phyloP scores from a whole-genome alignment of 495 filamentous ascomycete genomes.

The Hypoxylon fuscum region DNA sequence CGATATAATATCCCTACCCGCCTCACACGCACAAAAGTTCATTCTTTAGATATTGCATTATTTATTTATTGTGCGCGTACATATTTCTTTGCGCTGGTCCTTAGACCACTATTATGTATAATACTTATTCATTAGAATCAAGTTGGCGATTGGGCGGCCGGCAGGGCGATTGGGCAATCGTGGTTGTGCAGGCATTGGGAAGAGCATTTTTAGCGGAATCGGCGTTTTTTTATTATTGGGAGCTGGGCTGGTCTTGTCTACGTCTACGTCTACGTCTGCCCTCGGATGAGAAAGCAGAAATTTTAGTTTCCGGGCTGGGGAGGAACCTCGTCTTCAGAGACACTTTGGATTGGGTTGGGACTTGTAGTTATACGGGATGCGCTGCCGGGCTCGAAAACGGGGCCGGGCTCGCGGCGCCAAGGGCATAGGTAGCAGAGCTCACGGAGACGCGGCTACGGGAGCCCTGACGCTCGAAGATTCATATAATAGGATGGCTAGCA shows the following conservation, averaged over 20 bases:
- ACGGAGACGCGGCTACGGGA: constrained; percentile 21
- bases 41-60: constrained; percentile 20
- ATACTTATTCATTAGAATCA: constrained; percentile 37
- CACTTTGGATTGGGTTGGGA: constrained; percentile 31
- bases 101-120: constrained; percentile 42
- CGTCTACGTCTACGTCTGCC: constrained; percentile 9
- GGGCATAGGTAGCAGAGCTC: constrained; percentile 5
- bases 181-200: constrained; percentile 29
- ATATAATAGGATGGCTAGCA: constrained; percentile 38
- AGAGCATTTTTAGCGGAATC: constrained; percentile 26
- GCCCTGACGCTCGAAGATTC: constrained; percentile 16
- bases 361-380: constrained; percentile 17
- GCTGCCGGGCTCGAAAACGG: constrained; percentile 17
- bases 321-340: constrained; percentile 7
- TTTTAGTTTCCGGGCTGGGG: constrained; percentile 14
- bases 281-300: constrained; percentile 5
- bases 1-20: constrained; percentile 21
- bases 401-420: constrained; percentile 6
- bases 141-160: constrained; percentile 16
- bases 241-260: constrained; percentile 11
- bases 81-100: constrained; percentile 33
- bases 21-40: constrained; percentile 21
- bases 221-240: constrained; percentile 25
- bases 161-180: constrained; percentile 14
- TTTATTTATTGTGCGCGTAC: constrained; percentile 35